phyloP scores from a whole-genome alignment of 1,284 basidiomycete genomes.

The Polyporus tsugae region DNA sequence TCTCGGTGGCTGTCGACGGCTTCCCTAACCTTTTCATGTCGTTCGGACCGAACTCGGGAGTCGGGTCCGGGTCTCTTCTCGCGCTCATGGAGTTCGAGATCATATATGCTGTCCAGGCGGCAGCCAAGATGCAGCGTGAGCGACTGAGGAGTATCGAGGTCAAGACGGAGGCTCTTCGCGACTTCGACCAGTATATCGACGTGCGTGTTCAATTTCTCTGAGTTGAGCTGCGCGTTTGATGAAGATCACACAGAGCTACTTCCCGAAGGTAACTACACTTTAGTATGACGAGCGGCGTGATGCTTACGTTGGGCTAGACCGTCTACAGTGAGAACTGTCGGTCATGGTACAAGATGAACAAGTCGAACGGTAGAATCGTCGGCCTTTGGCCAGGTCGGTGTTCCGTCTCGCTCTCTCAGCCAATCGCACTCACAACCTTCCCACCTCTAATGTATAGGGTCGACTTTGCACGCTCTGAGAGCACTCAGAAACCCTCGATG shows the following conservation, averaged over 20 bases:
- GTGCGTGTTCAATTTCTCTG: neutral
- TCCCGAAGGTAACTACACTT: constrained; percentile 5
- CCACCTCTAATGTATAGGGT: constrained; percentile 45
- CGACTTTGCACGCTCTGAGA: constrained; percentile 59
- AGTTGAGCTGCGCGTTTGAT: neutral
- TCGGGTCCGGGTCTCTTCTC: constrained; percentile 64
- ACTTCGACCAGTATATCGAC: constrained; percentile 16
- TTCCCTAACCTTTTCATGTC: constrained; percentile 70
- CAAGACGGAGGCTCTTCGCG: constrained; percentile 11
- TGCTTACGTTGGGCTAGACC: neutral
- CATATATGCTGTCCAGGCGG: constrained; percentile 59
- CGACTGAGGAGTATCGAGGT: constrained; percentile 58
- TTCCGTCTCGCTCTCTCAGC: neutral
- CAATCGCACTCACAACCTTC: neutral
- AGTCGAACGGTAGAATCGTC: constrained; percentile 62
- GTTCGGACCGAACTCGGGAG: constrained; percentile 62
- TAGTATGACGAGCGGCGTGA: neutral
- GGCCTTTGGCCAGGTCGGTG: constrained; percentile 66
- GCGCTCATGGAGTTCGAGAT: constrained; percentile 63
- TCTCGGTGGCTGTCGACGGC: constrained; percentile 61
- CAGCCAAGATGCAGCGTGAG: constrained; percentile 66
- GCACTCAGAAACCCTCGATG: constrained; percentile 63
- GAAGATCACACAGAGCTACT: constrained; percentile 9
- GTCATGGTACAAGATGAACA: constrained; percentile 73
- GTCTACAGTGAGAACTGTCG: constrained; percentile 52